A percentile compares a stretch with the other conserved stretches of the same genome.
These are phyloP conservation scores for Picochlorum sp. DNA, from an alignment of 139 green algal species.

Conservation along the genomic window DNA sequence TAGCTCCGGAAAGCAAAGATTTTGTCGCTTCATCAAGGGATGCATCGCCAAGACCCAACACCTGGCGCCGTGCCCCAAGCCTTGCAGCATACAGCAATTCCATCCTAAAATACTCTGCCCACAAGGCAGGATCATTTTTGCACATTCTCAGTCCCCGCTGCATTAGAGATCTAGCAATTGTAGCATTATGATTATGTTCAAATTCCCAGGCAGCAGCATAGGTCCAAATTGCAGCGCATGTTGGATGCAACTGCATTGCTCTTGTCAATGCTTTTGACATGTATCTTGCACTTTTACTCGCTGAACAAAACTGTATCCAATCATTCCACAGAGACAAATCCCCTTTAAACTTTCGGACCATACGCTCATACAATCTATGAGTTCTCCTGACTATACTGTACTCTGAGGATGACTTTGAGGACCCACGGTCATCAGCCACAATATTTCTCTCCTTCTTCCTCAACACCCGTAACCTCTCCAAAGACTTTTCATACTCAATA, in stretches of 20 bases:
- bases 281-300: conserved; percentile 42
- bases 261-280: conserved; percentile 63
- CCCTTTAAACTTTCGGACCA: conserved; percentile 73
- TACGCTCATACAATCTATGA: conserved; percentile 87
- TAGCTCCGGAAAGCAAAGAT: conserved; percentile 51
- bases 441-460: conserved; percentile 36
- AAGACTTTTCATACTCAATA: conserved; percentile 66
- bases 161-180: conserved; percentile 77
- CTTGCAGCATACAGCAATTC: conserved; percentile 76
- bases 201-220: conserved; percentile 86
- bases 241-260: conserved; percentile 78
- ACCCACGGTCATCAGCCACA: conserved; percentile 10
- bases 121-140: conserved; percentile 50
- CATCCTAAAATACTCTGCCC: conserved; percentile 80
- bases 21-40: conserved; percentile 34
- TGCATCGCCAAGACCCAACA: conserved; percentile 53
- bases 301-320: conserved; percentile 76
- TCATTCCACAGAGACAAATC: conserved; percentile 78
- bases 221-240: conserved; percentile 69
- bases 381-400: conserved; percentile 56
- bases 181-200: conserved; percentile 65
- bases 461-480: conserved; percentile 63
- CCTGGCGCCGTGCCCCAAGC: conserved; percentile 48
- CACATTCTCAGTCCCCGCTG: conserved; percentile 84
- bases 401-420: conserved; percentile 54